A percentile compares a stretch with the other conserved stretches of the same genome.
These are phyloP conservation scores for Fusarium ramigenum DNA, from an alignment of 2,329 filamentous ascomycete genomes.

Conservation along the genomic window DNA sequence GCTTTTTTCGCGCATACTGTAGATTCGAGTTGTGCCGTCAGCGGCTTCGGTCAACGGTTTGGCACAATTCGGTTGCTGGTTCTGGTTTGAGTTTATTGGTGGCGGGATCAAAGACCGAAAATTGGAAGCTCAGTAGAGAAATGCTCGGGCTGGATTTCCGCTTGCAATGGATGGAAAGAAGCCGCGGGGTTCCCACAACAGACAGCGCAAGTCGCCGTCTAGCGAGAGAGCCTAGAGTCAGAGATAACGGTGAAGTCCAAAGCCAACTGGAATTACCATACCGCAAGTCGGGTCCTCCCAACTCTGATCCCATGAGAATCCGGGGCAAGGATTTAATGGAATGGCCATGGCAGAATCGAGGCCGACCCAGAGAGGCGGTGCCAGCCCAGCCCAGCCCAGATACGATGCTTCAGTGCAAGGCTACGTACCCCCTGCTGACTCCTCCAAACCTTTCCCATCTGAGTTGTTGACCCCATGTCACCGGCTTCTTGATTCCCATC, in stretches of 20 bases:
- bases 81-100: conserved; percentile 26
- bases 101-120: conserved; percentile 1
- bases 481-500: conserved; percentile 14
- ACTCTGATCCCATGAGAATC: conserved; percentile 23
- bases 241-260: conserved; percentile 6
- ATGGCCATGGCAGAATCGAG: conserved; percentile 15
- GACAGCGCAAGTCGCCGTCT: conserved; percentile 2
- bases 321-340: conserved; percentile 14
- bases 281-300: background rate
- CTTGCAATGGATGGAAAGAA: background rate
- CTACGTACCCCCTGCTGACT: conserved; percentile 35
- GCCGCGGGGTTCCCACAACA: conserved; percentile 8
- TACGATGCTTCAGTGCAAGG: conserved; percentile 25
- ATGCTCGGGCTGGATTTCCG: conserved; percentile 2
- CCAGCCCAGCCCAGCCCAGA: conserved; percentile 7
- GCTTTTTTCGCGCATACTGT: conserved; percentile 5
- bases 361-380: conserved; percentile 37
- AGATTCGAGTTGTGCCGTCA: conserved; percentile 24
- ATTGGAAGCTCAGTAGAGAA: conserved; percentile 7
- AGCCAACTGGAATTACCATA: background rate
- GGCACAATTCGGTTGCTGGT: background rate
- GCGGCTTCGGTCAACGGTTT: conserved; percentile 27
- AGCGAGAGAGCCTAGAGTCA: background rate
- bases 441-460: conserved; percentile 14
- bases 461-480: conserved; percentile 10